Evolutionary conservation across 805 yeast species (phyloP), one percentile per base, ranked within the genome.

Genomic region (Saturnispora hagleri): DNA sequence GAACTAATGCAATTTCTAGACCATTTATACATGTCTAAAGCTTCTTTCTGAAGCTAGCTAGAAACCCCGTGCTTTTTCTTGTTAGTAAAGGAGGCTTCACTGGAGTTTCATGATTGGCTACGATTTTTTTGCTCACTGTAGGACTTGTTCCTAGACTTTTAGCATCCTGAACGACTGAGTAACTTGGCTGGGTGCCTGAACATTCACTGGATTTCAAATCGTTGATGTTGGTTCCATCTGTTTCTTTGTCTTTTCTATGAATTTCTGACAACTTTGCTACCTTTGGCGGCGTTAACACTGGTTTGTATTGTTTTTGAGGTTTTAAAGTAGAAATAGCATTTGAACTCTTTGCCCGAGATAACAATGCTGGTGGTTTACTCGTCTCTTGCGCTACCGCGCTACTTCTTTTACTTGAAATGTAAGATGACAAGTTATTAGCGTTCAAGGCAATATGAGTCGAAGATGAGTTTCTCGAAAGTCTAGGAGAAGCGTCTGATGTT

Each of bases 341-440:
- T 8, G 55, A 51, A 33, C 56, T 51, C 12, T 43, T 12, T 22
- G 51, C 50, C 24, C 56, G 50, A n/a, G 58, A 49, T 2, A 55
- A 31, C 18, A 51, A n/a, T 4, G 55, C 54, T 33, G 55, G 48
- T 6, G 55, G 38, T 13, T 43, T 50, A 6, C 40, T 27, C 8
- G 28, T 13, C 13, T 27, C 18, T 24, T 34, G 22, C 17, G 20
- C 31, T 18, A 41, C 4, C 22, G 41, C 2, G 12, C 27, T 10
- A 9, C 31, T 12, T 35, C 50, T 47, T 13, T 28, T 47, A 33
- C 45, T 47, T 17, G 50, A 47, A 15, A 47, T 38, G 13, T 38
- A 38, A 4, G 42, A 38, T 6, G 42, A 38, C 15, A 38, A 18
- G 1, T 20, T 20, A 7, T 20, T 20, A 18, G 42, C 15, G 9